A percentile compares a stretch with the other conserved stretches of the same genome.
Evolutionary conservation across 2,329 filamentous ascomycete genomes (phyloP).

Genomic region (Phialocephala subalpina): DNA sequence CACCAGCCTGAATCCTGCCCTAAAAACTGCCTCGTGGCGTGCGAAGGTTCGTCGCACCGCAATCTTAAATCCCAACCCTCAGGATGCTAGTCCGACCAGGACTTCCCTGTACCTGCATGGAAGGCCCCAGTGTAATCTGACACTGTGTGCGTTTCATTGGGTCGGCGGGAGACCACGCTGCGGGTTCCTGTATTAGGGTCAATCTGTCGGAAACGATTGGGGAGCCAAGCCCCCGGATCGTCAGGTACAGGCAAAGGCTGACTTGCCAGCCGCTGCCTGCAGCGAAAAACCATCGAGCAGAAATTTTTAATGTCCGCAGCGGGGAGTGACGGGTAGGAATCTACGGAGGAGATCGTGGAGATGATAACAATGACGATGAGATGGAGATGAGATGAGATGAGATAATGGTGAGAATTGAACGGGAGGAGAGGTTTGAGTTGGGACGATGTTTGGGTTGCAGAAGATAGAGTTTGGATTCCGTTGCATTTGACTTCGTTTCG

Average conservation of each 20-base stretch:
- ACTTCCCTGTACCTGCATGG: neutral
- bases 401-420: neutral
- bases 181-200: conserved; percentile 1
- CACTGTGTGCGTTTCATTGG: neutral
- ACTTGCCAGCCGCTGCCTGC: neutral
- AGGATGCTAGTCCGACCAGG: neutral
- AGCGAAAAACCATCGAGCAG: neutral
- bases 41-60: neutral
- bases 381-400: neutral
- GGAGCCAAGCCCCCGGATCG: neutral
- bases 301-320: neutral
- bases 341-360: neutral
- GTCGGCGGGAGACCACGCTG: neutral
- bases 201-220: neutral
- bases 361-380: neutral
- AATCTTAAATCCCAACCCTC: conserved; percentile 2
- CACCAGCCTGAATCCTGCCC: neutral
- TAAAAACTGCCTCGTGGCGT: neutral
- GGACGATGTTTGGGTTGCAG: neutral
- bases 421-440: neutral
- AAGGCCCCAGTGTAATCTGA: neutral
- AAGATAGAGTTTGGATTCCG: neutral
- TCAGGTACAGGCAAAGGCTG: neutral
- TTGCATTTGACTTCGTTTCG: neutral
- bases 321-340: neutral